Base-by-base conservation (phyloP, 495 filamentous ascomycete species). In the Annulohypoxylon nitens region DNA sequence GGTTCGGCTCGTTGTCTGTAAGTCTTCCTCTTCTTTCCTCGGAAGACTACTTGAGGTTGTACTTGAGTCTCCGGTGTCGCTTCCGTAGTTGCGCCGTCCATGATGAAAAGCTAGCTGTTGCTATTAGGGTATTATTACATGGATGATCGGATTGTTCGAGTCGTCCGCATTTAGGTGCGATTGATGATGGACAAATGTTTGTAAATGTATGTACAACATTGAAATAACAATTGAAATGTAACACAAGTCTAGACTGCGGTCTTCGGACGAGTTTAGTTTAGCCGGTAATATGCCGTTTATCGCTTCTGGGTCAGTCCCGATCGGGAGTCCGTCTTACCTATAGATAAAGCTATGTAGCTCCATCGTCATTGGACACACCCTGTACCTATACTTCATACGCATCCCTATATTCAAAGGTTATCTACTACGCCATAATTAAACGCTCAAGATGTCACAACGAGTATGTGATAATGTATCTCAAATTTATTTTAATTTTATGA, bases 1-100 rank as follows among this genome's bases (percentile, higher is more conserved):
- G 67, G 54, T 36, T 85, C 80, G 16, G 76, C 39, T 63, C 91
- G 88, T 74, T 92, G 90, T 47, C 92, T 89, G 74, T 91, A 89
- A 50, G 88, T 87, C 77, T 93, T 95, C 67, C 92, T 86, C 72
- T 92, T 92, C 81, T 97, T 97, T 12, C 83, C 82, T 12, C 92
- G 88, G 75, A 93, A 93, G 16, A 91, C 61, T 18, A 86, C 76
- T 20, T 72, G 80, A 14, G 75, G 78, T 41, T 66, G 64, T 18
- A 86, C 76, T 20, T 72, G 80, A 18, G 75, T 77, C 36, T 67
- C 65, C 5, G 71, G 37, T 26, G 59, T 60, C 39, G 64, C 67
- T 12, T 76, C 73, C 8, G 73, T 45, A 33, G 69, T 30, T 53
- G 69, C 41, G 10, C 69, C 36, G 36, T 78, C 77, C 77, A 80